These are phyloP conservation scores for Aureobasidium sp. DNA, from an alignment of 2,329 filamentous ascomycete genomes.

Conservation along the genomic window DNA sequence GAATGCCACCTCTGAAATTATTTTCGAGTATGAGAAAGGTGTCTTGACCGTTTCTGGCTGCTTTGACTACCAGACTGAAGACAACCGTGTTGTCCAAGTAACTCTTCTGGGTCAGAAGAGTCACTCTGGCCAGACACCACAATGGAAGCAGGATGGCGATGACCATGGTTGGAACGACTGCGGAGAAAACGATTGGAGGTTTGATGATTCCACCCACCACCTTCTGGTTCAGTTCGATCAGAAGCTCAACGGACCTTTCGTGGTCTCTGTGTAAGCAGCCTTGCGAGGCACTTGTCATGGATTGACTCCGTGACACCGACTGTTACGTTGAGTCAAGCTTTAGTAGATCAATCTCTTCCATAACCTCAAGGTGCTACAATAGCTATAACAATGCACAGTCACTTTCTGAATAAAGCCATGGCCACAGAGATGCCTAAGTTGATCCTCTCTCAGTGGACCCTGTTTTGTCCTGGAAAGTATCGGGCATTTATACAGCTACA, in stretches of 20 bases:
- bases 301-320: too few species aligned
- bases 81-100: neutral
- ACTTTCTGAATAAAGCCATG: too few species aligned
- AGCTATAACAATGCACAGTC: too few species aligned
- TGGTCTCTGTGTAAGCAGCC: neutral
- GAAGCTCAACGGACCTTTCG: neutral
- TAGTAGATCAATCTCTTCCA: too few species aligned
- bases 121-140: neutral
- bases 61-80: conserved; percentile 12
- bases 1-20: conserved; percentile 45
- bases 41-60: conserved; percentile 31
- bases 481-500: too few species aligned
- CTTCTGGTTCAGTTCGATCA: conserved; percentile 1
- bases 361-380: too few species aligned
- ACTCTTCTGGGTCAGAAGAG: neutral
- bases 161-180: neutral
- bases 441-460: too few species aligned
- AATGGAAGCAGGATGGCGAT: neutral
- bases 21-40: conserved; percentile 49
- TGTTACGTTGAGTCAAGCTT: too few species aligned
- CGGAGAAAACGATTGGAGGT: neutral
- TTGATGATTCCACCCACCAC: neutral
- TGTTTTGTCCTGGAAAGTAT: too few species aligned
- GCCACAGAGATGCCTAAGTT: too few species aligned
- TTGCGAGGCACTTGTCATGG: neutral